Evolutionary conservation across 208 protist genomes (phyloP).

Genomic region (Acanthamoeba sp.): DNA sequence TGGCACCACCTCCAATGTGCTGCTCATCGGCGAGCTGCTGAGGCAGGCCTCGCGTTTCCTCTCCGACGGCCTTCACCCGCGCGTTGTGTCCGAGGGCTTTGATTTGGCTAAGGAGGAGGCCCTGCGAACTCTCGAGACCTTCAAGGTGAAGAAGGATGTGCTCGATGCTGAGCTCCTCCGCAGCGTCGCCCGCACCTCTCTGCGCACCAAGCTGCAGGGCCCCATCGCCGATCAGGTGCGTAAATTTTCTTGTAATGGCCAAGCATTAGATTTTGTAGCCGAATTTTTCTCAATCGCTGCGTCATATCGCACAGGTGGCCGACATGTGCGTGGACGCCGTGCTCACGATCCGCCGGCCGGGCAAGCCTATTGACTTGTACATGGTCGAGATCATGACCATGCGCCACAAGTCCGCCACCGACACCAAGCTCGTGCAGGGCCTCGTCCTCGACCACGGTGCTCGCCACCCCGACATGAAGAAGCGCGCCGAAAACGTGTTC

Average conservation of each 20-base stretch:
- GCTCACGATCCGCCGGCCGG: constrained; percentile 90
- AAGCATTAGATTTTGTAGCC: background rate
- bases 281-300: too few species aligned
- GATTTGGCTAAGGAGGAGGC: constrained; percentile 96
- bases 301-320: constrained; percentile 89
- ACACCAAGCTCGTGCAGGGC: constrained; percentile 98
- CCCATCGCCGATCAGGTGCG: constrained; percentile 91
- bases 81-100: constrained; percentile 98
- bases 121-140: constrained; percentile 92
- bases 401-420: constrained; percentile 96
- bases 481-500: constrained; percentile 95
- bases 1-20: constrained; percentile 99
- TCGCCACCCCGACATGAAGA: constrained; percentile 99
- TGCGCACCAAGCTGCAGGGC: constrained; percentile 96
- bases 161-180: constrained; percentile 95
- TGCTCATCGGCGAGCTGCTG: constrained; percentile 99
- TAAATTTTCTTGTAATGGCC: background rate
- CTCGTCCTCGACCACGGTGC: constrained; percentile 99
- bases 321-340: constrained; percentile 98
- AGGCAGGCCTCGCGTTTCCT: constrained; percentile 98
- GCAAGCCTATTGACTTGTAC: constrained; percentile 97
- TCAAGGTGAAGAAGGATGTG: constrained; percentile 81
- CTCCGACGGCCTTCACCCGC: constrained; percentile 98
- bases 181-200: constrained; percentile 96
- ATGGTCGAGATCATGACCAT: constrained; percentile 99